Percentiles rank a stretch among this genome's conserved stretches.
phyloP scores from a whole-genome alignment of 78 protist species.

The Bodo saltans region DNA sequence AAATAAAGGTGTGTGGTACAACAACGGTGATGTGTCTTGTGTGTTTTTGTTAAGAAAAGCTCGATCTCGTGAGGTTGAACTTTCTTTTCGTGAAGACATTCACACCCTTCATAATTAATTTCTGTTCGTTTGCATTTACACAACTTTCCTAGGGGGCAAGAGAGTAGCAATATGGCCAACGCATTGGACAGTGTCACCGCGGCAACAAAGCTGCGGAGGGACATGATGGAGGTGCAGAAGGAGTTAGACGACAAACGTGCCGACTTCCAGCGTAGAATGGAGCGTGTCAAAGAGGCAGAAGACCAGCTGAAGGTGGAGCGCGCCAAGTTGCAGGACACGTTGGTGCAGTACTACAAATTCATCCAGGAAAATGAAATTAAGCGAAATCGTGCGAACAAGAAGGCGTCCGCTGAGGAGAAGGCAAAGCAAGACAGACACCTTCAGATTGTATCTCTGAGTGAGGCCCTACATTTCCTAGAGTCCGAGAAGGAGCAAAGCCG shows the following conservation, averaged over 20 bases:
- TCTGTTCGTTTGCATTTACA: no score
- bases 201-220: slow-evolving; percentile 27
- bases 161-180: no score
- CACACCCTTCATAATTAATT: no score
- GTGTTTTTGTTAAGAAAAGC: no score
- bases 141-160: no score
- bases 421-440: slow-evolving; percentile 22
- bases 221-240: slow-evolving; percentile 6
- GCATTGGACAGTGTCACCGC: slow-evolving; percentile 31
- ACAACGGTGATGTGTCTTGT: no score
- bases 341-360: slow-evolving; percentile 24
- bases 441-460: slow-evolving; percentile 8
- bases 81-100: no score
- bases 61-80: no score
- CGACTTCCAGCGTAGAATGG: not conserved
- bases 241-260: slow-evolving; percentile 16
- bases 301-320: not conserved
- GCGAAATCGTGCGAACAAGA: slow-evolving; percentile 9
- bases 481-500: slow-evolving; percentile 4
- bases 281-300: slow-evolving; percentile 8
- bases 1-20: no score
- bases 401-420: not conserved
- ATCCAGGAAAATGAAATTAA: slow-evolving; percentile 32
- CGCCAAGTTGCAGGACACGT: slow-evolving; percentile 1
- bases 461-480: not conserved